Evolutionary conservation across 805 yeast species (phyloP), one percentile per base, ranked within the genome.

Genomic region (Starmerella sp.): DNA sequence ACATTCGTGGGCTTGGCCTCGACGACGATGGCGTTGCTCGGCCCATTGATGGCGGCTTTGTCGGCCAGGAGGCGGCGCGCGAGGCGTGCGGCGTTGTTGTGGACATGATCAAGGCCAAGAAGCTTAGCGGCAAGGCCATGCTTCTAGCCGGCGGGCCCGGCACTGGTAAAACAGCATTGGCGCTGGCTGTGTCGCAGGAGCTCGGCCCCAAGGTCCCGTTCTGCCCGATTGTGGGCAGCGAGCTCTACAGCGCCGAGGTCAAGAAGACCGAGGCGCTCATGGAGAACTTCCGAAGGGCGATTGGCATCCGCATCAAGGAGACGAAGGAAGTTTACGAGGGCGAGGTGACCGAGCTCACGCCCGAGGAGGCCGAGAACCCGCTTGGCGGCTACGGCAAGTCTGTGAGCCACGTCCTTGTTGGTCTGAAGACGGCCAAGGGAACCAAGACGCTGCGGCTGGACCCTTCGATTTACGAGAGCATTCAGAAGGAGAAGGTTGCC

Each of bases 261-360:
- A 90, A 91, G 70, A 93, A 93, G 75, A 93, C 98, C 0, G 96
- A 93, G 66, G 88, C 95, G 1, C 73, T 93, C 66, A 90, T 88
- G 93, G 97, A 93, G 71, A 88, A 89, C 67, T 91, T 93, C 73
- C 80, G 98, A 73, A 81, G 95, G 65, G 95, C 97, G 39, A 93
- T 93, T 69, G 97, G 98, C 3, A 78, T 93, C 59, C 81, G 97
- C 71, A 89, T 93, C 67, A 91, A 90, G 69, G 98, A 93, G 71
- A 89, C 95, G 29, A 93, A 93, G 67, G 98, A 93, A 70, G 96
- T 93, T 7, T 93, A 91, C 66, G 97, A 93, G 70, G 98, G 98
- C 60, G 98, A 93, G 70, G 96, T 93, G 51, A 91, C 95, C 30
- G 98, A 91, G 69, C 75, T 91, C 64, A 84, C 91, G 2, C 96